phyloP scores from a whole-genome alignment of 2,329 filamentous ascomycete species.

The Volutella citrinella region DNA sequence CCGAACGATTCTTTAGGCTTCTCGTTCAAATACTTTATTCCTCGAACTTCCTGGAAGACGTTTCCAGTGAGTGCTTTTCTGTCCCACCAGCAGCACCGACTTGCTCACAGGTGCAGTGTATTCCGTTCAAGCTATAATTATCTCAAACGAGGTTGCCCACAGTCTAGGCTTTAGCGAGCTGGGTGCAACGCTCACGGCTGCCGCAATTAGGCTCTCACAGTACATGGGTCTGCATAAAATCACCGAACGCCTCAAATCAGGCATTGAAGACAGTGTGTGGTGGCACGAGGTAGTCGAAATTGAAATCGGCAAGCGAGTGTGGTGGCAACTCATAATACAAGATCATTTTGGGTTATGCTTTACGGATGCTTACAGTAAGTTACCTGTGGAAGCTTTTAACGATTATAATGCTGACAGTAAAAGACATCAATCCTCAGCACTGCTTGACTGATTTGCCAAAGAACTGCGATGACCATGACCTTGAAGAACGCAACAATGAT shows the following conservation, averaged over 20 bases:
- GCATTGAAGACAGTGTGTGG: too few relatives aligned
- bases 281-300: background rate
- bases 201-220: background rate
- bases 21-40: conserved; percentile 1
- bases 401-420: too few relatives aligned
- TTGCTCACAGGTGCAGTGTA: too few relatives aligned
- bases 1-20: background rate
- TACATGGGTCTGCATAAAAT: conserved; percentile 4
- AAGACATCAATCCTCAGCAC: background rate
- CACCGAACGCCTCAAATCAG: background rate
- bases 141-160: conserved; percentile 4
- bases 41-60: background rate
- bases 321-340: conserved; percentile 4
- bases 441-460: background rate
- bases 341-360: conserved; percentile 6
- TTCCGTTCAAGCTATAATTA: conserved; percentile 3
- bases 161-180: conserved; percentile 2
- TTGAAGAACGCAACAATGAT: conserved; percentile 1
- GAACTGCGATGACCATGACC: background rate
- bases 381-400: too few relatives aligned
- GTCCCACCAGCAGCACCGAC: too few relatives aligned
- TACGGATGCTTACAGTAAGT: conserved; percentile 4
- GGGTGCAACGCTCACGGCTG: conserved; percentile 1
- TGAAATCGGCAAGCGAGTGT: conserved; percentile 3
- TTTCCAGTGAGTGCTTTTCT: too few relatives aligned